Percentiles rank a stretch among this genome's conserved stretches.
These are phyloP conservation scores for Cicer cuneatum DNA, from an alignment of 306 rosid species.

Conservation along the genomic window DNA sequence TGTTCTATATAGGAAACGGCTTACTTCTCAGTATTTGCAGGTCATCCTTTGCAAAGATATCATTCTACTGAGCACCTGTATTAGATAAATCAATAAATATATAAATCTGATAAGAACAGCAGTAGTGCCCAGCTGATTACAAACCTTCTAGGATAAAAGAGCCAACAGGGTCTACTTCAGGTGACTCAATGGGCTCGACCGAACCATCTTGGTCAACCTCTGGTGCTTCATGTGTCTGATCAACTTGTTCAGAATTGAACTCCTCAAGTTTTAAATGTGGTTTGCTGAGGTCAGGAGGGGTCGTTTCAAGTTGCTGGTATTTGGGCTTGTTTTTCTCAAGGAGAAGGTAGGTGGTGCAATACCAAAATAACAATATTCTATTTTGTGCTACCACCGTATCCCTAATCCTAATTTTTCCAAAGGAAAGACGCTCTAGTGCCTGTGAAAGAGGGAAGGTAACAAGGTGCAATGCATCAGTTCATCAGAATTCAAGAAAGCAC, in stretches of 20 bases:
- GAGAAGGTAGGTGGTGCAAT: slow-evolving; percentile 81
- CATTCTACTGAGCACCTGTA: slow-evolving; percentile 88
- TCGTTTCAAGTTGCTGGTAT: slow-evolving; percentile 75
- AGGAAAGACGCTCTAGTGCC: slow-evolving; percentile 88
- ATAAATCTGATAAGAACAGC: slow-evolving; percentile 65
- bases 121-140: slow-evolving; percentile 70
- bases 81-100: slow-evolving; percentile 68
- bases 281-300: slow-evolving; percentile 48
- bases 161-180: slow-evolving; percentile 64
- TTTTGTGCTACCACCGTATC: slow-evolving; percentile 82
- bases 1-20: slow-evolving; percentile 47
- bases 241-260: slow-evolving; percentile 47
- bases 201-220: slow-evolving; percentile 52
- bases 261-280: slow-evolving; percentile 51
- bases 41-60: slow-evolving; percentile 64
- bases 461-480: slow-evolving; percentile 4
- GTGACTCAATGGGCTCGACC: slow-evolving; percentile 52
- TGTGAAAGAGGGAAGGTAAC: slow-evolving; percentile 43
- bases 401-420: slow-evolving; percentile 66
- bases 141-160: slow-evolving; percentile 90
- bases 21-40: slow-evolving; percentile 51
- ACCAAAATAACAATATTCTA: slow-evolving; percentile 85
- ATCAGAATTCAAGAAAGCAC: slow-evolving; percentile 39
- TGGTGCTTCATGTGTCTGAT: slow-evolving; percentile 53
- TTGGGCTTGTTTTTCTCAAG: slow-evolving; percentile 85